Evolutionary conservation across 2,329 filamentous ascomycete genomes (phyloP).

Genomic region (Diaporthe capsici): DNA sequence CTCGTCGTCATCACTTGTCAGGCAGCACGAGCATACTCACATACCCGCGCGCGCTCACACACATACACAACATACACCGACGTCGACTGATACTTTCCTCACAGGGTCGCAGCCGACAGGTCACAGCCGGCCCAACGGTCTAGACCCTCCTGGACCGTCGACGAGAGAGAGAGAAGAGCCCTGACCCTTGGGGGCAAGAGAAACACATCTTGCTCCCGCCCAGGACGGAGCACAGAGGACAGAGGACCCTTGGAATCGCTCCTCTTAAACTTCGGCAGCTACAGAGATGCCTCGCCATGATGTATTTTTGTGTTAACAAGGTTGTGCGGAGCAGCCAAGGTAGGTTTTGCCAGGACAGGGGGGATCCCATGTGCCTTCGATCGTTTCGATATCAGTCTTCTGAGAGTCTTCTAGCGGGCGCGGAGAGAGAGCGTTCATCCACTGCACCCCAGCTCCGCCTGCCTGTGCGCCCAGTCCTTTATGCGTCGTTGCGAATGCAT

Average conservation of each 20-base stretch:
- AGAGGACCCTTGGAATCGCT: slow-evolving; percentile 16
- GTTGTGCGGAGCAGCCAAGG: slow-evolving; percentile 13
- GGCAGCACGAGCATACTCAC: background rate
- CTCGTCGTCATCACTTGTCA: slow-evolving; percentile 19
- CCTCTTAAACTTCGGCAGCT: slow-evolving; percentile 10
- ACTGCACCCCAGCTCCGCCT: background rate
- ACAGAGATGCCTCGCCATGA: background rate
- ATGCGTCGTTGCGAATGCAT: slow-evolving; percentile 19
- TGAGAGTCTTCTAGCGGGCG: background rate
- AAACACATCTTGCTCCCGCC: background rate
- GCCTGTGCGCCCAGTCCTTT: background rate
- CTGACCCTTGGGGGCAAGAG: background rate
- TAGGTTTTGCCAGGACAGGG: slow-evolving; percentile 29
- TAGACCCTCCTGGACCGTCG: slow-evolving; percentile 16
- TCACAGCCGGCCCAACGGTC: slow-evolving; percentile 28
- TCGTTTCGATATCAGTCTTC: background rate
- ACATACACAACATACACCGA: background rate
- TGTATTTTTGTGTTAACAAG: background rate
- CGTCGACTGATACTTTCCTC: background rate
- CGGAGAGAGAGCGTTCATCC: background rate
- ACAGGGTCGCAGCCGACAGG: slow-evolving; percentile 27
- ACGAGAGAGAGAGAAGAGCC: background rate
- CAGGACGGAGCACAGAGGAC: background rate
- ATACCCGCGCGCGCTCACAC: background rate
- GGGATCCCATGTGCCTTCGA: background rate